Evolutionary conservation across 2,329 filamentous ascomycete genomes (phyloP), one percentile per base, ranked within the genome.

Genomic region (Parascedosporium putredinis): DNA sequence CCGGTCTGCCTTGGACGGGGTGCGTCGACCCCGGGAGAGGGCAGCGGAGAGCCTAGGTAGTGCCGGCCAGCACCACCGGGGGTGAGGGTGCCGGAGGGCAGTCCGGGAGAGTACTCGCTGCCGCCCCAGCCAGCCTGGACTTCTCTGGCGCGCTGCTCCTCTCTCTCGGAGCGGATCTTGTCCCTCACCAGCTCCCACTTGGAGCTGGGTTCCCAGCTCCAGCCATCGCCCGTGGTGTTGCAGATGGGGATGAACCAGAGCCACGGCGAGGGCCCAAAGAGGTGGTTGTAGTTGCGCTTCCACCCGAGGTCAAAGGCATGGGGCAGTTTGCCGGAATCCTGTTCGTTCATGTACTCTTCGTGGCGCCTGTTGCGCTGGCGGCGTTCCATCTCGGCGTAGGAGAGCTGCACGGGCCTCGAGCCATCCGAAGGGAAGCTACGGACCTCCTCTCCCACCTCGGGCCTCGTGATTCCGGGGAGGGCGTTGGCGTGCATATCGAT

Each of bases 271-370:
- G 79, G 78, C 0, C 93, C 93, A 56, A 98, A 88, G 2, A 98
- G 75, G 62, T 95, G 87, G 1, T 68, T 62, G 4, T 97, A 65
- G 62, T 98, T 98, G 38, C 76, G 78, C 51, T 77, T 81, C 76
- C 84, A 84, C 52, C 93, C 93, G 2, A 95, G 79, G 58, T 98
- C 87, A 60, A 98, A 98, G 2, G 90, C 93, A 61, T 93, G 90
- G 1, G 93, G 93, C 23, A 98, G 76, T 62, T 86, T 88, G 57
- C 86, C 81, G 47, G 83, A 88, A 64, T 96, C 90, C 62, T 88
- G 78, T 63, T 97, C 89, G 61, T 96, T 88, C 14, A 97, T 78
- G 63, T 96, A 97, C 50, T 79, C 77, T 55, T 81, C 74, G 58
- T 81, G 79, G 33, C 76, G 73, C 53, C 70, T 72, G 52, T 71